Base-by-base conservation (phyloP, 768 basidiomycete species). In the Leucosporidium creatinivorum region DNA sequence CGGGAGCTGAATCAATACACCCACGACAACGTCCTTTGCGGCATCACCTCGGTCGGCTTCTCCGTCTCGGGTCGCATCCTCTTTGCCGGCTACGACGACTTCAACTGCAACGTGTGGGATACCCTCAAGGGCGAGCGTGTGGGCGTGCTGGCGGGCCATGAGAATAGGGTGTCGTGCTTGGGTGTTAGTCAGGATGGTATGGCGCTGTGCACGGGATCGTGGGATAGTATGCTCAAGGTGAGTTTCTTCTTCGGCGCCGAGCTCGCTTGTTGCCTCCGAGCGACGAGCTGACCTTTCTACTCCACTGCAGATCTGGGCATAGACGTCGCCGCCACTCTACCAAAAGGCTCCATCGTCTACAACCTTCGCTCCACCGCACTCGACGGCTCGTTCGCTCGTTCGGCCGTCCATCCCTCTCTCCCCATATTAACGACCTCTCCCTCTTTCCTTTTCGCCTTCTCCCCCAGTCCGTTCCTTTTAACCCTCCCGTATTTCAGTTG, bases 31-130 rank as follows among this genome's bases (percentile, higher is more conserved):
- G 97, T 99, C 75, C 84, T 98, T 21, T 98, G 94, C 76, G 94
- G 96, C 70, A 96, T 99, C 79, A 99, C 94, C 19, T 97, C 93
- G 6, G 96, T 99, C 73, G 94, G 93, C 19, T 99, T 99, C 82
- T 98, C 94, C 6, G 90, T 91, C 73, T 97, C 93, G 31, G 94
- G 94, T 48, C 89, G 94, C 67, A 91, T 99, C 74, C 83, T 99
- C 49, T 99, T 99, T 73, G 94, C 96, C 72, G 94, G 94, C 51
- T 99, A 99, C 78, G 94, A 99, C 79, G 94, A 99, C 77, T 98
- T 96, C 90, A 98, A 96, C 73, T 93, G 92, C 82, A 99, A 99
- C 77, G 94, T 98, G 61, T 99, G 94, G 94, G 94, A 99, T 78
- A 97, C 93, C 33, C 83, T 99, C 76, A 96, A 94, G 80, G 96